A percentile compares a stretch with the other conserved stretches of the same genome.
phyloP scores from a whole-genome alignment of 257 asterid species.

The Nemophila menziesii region DNA sequence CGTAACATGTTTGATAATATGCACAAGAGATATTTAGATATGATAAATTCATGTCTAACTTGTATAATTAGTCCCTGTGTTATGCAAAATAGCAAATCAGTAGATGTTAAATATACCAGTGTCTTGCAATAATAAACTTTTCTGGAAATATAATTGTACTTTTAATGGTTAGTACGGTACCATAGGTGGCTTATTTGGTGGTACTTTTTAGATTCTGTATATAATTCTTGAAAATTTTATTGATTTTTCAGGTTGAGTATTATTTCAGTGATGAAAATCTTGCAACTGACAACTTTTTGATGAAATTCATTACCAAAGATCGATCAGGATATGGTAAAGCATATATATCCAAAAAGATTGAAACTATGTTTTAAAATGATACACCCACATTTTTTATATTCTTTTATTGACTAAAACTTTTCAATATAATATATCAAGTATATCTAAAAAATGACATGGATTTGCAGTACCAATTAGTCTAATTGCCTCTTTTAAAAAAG shows the following conservation, averaged over 20 bases:
- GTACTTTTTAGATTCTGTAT: background rate
- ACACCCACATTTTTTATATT: too few species aligned
- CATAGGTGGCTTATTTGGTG: background rate
- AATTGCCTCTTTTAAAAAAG: constrained; percentile 68
- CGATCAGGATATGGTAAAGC: constrained; percentile 69
- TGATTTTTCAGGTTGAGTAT: constrained; percentile 65
- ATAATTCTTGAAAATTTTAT: background rate
- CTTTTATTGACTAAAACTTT: background rate
- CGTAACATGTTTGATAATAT: too few species aligned
- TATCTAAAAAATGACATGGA: constrained; percentile 16
- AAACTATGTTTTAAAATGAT: background rate
- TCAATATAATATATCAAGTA: too few species aligned
- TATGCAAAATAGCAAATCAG: too few species aligned
- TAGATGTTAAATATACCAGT: too few species aligned
- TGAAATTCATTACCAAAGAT: constrained; percentile 49
- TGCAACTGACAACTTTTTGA: constrained; percentile 64
- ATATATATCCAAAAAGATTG: background rate
- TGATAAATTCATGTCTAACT: too few species aligned
- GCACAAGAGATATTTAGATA: too few species aligned
- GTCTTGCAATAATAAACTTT: too few species aligned
- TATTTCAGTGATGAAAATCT: constrained; percentile 91
- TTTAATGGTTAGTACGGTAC: background rate
- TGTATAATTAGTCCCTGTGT: too few species aligned
- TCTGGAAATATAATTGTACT: too few species aligned
- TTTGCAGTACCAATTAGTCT: constrained; percentile 85